A percentile compares a stretch with the other conserved stretches of the same genome.
Evolutionary conservation across 1,284 basidiomycete genomes (phyloP).

Genomic region (Veloboletus limbatus): DNA sequence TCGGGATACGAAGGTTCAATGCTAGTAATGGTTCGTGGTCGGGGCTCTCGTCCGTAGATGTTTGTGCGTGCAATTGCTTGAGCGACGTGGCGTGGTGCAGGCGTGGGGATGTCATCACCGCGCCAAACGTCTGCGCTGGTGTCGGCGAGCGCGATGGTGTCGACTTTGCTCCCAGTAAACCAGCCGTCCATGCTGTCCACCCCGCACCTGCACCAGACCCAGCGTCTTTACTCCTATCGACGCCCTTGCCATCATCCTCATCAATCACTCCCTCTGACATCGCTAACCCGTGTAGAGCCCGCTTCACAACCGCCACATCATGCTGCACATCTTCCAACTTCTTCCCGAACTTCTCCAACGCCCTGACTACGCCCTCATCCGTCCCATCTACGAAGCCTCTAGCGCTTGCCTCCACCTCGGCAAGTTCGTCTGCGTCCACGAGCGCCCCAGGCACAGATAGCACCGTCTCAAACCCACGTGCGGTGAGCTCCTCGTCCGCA

Average conservation of each 20-base stretch:
- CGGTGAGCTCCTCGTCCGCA: constrained; percentile 73
- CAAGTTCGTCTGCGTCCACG: constrained; percentile 27
- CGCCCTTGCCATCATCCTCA: neutral
- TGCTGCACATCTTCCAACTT: constrained; percentile 79
- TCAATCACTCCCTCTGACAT: constrained; percentile 3
- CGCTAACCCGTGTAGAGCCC: constrained; percentile 47
- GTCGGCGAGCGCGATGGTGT: constrained; percentile 19
- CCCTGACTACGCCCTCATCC: constrained; percentile 48
- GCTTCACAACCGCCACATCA: constrained; percentile 70
- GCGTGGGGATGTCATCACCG: constrained; percentile 62
- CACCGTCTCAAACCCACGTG: constrained; percentile 70
- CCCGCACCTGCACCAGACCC: constrained; percentile 21
- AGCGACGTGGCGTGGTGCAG: constrained; percentile 48
- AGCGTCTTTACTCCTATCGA: neutral
- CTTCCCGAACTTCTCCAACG: constrained; percentile 47
- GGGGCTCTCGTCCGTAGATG: constrained; percentile 13
- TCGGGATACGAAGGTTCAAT: constrained; percentile 59
- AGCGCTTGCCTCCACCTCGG: constrained; percentile 52
- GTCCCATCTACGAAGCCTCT: constrained; percentile 58
- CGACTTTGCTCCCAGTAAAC: constrained; percentile 40
- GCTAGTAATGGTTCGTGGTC: constrained; percentile 32
- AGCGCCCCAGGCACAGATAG: constrained; percentile 58
- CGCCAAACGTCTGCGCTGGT: constrained; percentile 58
- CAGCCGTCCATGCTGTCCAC: constrained; percentile 60
- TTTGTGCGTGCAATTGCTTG: constrained; percentile 25